phyloP scores from a whole-genome alignment of 2,329 filamentous ascomycete species.

The Podosphaera xanthii region DNA sequence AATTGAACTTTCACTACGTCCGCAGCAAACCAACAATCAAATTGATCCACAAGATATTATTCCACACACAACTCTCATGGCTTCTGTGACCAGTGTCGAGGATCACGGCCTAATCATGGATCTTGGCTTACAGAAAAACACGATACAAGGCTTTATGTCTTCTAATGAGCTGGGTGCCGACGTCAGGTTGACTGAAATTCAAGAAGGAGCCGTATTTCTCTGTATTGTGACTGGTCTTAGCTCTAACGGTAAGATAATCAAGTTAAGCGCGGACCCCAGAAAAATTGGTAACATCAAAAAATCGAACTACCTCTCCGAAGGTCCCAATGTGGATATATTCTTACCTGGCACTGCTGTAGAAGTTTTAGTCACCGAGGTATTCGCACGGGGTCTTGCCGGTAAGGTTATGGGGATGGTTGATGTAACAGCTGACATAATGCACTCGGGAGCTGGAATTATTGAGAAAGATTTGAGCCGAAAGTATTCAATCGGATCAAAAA shows the following conservation, averaged over 20 bases:
- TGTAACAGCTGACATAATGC: slow-evolving; percentile 72
- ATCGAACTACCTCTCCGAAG: slow-evolving; percentile 43
- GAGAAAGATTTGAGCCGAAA: slow-evolving; percentile 49
- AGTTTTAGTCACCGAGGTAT: slow-evolving; percentile 56
- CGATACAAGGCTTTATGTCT: slow-evolving; percentile 61
- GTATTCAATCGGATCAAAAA: slow-evolving; percentile 63
- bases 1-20: slow-evolving; percentile 72
- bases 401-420: slow-evolving; percentile 86
- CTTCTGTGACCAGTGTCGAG: slow-evolving; percentile 74
- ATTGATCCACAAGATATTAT: slow-evolving; percentile 52
- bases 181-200: slow-evolving; percentile 42
- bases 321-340: slow-evolving; percentile 73
- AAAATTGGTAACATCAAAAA: slow-evolving; percentile 45
- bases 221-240: slow-evolving; percentile 58
- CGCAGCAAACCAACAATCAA: slow-evolving; percentile 54
- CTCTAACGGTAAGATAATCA: slow-evolving; percentile 60
- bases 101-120: slow-evolving; percentile 93
- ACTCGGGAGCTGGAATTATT: slow-evolving; percentile 55
- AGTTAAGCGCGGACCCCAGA: slow-evolving; percentile 53
- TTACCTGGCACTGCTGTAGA: slow-evolving; percentile 81
- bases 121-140: slow-evolving; percentile 45
- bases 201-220: slow-evolving; percentile 66
- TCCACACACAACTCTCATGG: slow-evolving; percentile 59
- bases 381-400: slow-evolving; percentile 52
- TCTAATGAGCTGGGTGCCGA: slow-evolving; percentile 55